Conservation (phyloP, 2,329 filamentous ascomycete species). For the Bipolaris gigantea region DNA sequence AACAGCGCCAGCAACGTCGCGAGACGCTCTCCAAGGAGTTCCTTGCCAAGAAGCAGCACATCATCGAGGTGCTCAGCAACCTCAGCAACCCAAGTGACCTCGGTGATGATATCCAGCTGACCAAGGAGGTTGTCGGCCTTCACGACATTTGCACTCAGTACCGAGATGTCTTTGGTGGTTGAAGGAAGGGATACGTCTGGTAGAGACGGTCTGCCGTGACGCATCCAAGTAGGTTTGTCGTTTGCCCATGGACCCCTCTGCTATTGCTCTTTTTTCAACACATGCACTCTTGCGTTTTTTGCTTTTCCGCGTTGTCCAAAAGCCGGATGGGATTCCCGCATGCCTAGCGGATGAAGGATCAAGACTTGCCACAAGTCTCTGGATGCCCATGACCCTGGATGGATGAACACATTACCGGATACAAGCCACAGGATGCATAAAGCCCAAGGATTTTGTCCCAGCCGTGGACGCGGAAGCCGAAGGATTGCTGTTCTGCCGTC, state of each 20-base stretch:
- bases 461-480: conserved; percentile 28
- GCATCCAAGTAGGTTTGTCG: conserved; percentile 35
- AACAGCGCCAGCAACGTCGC: conserved; percentile 39
- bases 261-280: conserved; percentile 21
- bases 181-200: conserved; percentile 25
- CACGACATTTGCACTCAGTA: conserved; percentile 41
- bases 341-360: conserved; percentile 28
- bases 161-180: conserved; percentile 38
- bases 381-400: conserved; percentile 23
- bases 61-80: conserved; percentile 38
- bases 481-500: conserved; percentile 21
- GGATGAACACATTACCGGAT: conserved; percentile 15
- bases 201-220: conserved; percentile 25
- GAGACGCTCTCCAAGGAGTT: conserved; percentile 38
- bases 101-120: conserved; percentile 39
- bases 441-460: conserved; percentile 26
- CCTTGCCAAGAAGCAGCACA: conserved; percentile 38
- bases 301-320: conserved; percentile 27
- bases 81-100: conserved; percentile 41
- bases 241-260: conserved; percentile 18
- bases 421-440: conserved; percentile 17
- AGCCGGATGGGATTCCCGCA: conserved; percentile 28
- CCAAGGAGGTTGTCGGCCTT: conserved; percentile 39
- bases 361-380: conserved; percentile 24
- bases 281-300: conserved; percentile 27